Conservation (phyloP, 441 rosid genomes). For the Gossypium aridum region DNA sequence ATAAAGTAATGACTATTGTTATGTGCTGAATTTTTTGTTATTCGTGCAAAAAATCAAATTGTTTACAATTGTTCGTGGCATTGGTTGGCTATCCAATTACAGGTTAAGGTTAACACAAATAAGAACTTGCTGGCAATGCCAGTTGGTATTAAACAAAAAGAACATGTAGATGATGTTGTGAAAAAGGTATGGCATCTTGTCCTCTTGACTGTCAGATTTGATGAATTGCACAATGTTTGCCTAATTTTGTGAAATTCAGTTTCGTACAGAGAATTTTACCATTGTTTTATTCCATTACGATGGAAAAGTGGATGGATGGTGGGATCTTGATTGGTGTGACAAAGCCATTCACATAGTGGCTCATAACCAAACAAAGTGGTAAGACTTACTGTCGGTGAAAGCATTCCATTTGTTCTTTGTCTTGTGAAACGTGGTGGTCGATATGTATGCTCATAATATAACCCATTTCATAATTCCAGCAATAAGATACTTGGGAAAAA, state of each 20-base stretch:
- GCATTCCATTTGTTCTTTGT: not conserved
- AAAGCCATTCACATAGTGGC: slow-evolving; percentile 83
- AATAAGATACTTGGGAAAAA: not conserved
- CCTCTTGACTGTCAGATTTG: not conserved
- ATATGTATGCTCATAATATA: not conserved
- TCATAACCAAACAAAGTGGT: slow-evolving; percentile 94
- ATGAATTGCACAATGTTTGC: slow-evolving; percentile 8
- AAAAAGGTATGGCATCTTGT: slow-evolving; percentile 54
- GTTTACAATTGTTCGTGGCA: slow-evolving; percentile 12
- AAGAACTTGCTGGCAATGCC: slow-evolving; percentile 77
- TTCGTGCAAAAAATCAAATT: not conserved
- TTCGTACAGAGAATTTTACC: slow-evolving; percentile 80
- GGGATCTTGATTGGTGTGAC: slow-evolving; percentile 78
- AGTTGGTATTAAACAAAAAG: slow-evolving; percentile 81
- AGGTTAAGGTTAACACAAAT: slow-evolving; percentile 41
- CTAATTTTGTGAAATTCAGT: slow-evolving; percentile 55
- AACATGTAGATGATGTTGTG: slow-evolving; percentile 59
- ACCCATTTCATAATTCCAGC: not conserved
- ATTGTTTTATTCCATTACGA: slow-evolving; percentile 90
- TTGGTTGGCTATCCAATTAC: slow-evolving; percentile 18
- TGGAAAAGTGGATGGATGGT: slow-evolving; percentile 77
- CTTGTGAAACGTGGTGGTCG: not conserved
- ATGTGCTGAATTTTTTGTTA: not conserved
- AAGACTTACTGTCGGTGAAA: slow-evolving; percentile 6
- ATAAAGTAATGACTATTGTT: not conserved